Conservation (phyloP, 2,329 filamentous ascomycete genomes). For the Emydomyces testavorans region DNA sequence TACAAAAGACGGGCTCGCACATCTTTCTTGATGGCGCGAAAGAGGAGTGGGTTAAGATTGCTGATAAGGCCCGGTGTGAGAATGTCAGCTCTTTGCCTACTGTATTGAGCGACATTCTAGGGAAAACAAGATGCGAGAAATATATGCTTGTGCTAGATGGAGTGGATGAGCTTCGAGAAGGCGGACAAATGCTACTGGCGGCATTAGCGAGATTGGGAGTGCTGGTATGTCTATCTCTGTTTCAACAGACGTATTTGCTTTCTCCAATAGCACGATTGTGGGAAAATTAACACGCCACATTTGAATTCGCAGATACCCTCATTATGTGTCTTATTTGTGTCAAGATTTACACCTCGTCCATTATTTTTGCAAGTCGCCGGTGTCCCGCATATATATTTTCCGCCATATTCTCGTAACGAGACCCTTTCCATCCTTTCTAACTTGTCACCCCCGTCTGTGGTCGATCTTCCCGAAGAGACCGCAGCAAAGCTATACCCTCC, state of each 20-base stretch:
- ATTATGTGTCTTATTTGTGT: slow-evolving; percentile 65
- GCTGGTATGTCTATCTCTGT: slow-evolving; percentile 44
- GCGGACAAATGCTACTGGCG: slow-evolving; percentile 63
- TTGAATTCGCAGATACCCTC: slow-evolving; percentile 53
- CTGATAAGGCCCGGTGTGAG: slow-evolving; percentile 57
- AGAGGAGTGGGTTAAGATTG: slow-evolving; percentile 34
- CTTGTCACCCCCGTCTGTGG: slow-evolving; percentile 34
- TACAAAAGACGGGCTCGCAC: slow-evolving; percentile 18
- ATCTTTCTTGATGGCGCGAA: slow-evolving; percentile 3
- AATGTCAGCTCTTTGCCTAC: slow-evolving; percentile 65
- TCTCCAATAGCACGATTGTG: background rate
- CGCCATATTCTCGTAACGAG: slow-evolving; percentile 70
- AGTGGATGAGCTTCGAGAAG: slow-evolving; percentile 73
- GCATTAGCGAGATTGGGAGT: slow-evolving; percentile 74
- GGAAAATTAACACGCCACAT: background rate
- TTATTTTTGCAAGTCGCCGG: slow-evolving; percentile 58
- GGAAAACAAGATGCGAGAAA: slow-evolving; percentile 31
- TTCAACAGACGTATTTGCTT: slow-evolving; percentile 11
- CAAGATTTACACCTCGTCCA: slow-evolving; percentile 55
- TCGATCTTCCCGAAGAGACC: slow-evolving; percentile 23
- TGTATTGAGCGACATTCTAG: slow-evolving; percentile 46
- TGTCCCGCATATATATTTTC: slow-evolving; percentile 68
- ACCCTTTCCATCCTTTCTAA: slow-evolving; percentile 64
- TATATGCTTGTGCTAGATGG: slow-evolving; percentile 81
- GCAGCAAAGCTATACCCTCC: slow-evolving; percentile 42